Base-by-base conservation (phyloP, 768 basidiomycete genomes). In the Lenzites betulinus region DNA sequence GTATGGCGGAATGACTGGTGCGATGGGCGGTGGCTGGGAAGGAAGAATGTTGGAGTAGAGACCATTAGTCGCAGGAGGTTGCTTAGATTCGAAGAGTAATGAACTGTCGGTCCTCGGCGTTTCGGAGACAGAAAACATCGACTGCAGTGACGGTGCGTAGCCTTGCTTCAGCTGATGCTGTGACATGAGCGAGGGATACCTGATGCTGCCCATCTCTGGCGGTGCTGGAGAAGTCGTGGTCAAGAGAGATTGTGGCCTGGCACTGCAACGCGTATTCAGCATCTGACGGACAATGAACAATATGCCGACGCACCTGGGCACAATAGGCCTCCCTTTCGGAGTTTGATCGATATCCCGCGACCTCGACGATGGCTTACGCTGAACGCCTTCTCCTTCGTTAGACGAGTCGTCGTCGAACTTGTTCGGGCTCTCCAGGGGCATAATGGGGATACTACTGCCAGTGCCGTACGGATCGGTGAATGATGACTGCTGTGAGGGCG, bases 91-190 rank as follows among this genome's bases (percentile, higher is more conserved):
- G 60, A 85, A 80, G 8, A 85, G 69, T 36, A 85, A 72, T 11
- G 83, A 82, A 13, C 77, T 70, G 22, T 72, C 73, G 42, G 72
- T 39, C 15, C 50, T 68, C 57, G 76, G 73, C 42, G 73, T 70
- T 63, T 71, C 66, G 62, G 72, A 69, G 3, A 59, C 42, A 44
- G 62, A 48, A 65, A 90, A 91, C 88, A 90, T 92, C 23, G 89
- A 90, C 55, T 83, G 82, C n/a, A 87, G 71, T 6, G 89, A 91
- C 1, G 90, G 90, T 25, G 80, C 81, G 67, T 93, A 93, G 39
- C 91, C 91, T 67, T 93, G 91, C 51, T 75, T 79, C 57, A 84
- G 81, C 71, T 93, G 91, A 59, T 93, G 92, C 57, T 83, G 82
- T 1, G 87, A 85, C 91, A 93, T 93, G 35, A 92, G 81, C 16